A percentile compares a stretch with the other conserved stretches of the same genome.
phyloP scores from a whole-genome alignment of 768 basidiomycete genomes.

The Boletus reticulatus region DNA sequence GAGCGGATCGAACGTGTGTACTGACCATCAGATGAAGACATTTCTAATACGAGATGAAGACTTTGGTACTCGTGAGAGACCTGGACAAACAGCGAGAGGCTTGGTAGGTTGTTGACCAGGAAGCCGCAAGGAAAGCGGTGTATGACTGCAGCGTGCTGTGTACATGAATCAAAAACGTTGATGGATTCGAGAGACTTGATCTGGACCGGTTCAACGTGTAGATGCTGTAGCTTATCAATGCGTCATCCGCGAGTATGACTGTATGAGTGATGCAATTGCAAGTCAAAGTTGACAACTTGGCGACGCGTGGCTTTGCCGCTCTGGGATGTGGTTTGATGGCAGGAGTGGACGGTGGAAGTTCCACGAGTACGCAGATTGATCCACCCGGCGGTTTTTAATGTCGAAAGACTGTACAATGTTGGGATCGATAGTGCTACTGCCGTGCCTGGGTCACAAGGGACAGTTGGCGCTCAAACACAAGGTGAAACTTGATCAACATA shows the following conservation, averaged over 20 bases:
- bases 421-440: too few relatives aligned
- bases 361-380: neutral
- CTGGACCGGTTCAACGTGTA: slow-evolving; percentile 13
- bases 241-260: slow-evolving; percentile 10
- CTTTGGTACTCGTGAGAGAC: slow-evolving; percentile 11
- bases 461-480: too few relatives aligned
- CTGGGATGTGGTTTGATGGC: neutral
- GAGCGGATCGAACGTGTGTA: neutral
- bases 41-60: neutral
- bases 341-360: neutral
- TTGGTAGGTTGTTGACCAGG: slow-evolving; percentile 4
- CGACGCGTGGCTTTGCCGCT: neutral
- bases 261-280: slow-evolving; percentile 14
- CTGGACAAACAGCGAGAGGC: neutral
- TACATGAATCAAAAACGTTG: neutral
- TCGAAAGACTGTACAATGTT: too few relatives aligned
- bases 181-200: slow-evolving; percentile 3
- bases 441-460: too few relatives aligned
- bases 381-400: neutral
- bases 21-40: slow-evolving; percentile 23
- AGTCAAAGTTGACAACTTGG: neutral
- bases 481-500: neutral
- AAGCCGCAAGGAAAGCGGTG: slow-evolving; percentile 7
- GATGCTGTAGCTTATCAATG: slow-evolving; percentile 1
- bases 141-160: neutral